Conservation (phyloP, 352 stramenopile genomes). For the Thraustotheca clavata region DNA sequence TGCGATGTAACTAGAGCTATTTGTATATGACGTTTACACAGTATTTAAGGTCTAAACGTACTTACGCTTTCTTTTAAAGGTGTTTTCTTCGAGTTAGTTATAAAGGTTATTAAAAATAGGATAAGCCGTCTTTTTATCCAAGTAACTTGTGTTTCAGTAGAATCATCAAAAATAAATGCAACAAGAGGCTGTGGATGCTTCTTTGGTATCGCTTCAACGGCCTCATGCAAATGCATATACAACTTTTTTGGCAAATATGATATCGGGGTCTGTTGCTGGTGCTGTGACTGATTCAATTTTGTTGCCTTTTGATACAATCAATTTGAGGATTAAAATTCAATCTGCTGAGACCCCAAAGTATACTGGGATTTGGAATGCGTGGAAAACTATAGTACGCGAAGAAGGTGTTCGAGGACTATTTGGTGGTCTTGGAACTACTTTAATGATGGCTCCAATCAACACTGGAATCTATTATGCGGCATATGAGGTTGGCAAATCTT, state of each 20-base stretch:
- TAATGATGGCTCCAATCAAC: conserved; percentile 63
- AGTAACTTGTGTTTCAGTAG: too few species aligned
- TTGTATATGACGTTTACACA: too few species aligned
- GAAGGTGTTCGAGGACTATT: conserved; percentile 70
- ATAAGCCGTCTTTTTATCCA: too few species aligned
- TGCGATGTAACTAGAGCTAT: too few species aligned
- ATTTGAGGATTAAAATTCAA: conserved; percentile 79
- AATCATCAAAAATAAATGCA: too few species aligned
- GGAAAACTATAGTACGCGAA: conserved; percentile 58
- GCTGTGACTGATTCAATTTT: conserved; percentile 68
- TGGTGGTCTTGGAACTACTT: conserved; percentile 55
- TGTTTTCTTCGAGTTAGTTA: too few species aligned
- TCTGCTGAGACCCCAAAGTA: conserved; percentile 43
- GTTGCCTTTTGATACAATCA: conserved; percentile 77
- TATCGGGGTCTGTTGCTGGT: conserved; percentile 58
- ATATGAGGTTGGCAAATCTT: conserved; percentile 65
- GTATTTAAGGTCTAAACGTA: too few species aligned
- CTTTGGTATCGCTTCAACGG: not conserved
- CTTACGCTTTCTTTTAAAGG: too few species aligned
- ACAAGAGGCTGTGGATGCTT: too few species aligned
- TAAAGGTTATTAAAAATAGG: too few species aligned
- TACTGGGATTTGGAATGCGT: conserved; percentile 40
- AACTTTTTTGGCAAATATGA: conserved; percentile 23
- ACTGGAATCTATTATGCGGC: conserved; percentile 65
- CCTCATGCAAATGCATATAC: not conserved